Base-by-base conservation (phyloP, 306 rosid genomes). In the Sophora flavescens region DNA sequence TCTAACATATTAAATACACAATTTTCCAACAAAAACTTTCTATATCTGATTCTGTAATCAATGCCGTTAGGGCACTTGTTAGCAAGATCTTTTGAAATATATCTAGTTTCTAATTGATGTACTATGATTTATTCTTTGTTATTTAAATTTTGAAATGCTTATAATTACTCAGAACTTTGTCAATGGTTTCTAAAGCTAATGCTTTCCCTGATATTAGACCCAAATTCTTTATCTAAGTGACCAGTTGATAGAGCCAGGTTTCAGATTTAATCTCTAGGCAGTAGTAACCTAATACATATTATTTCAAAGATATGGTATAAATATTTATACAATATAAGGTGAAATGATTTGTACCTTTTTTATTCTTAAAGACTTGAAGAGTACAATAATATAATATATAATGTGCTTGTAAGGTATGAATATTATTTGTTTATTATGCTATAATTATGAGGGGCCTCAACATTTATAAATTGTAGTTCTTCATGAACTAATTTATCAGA, bases 171-270 rank as follows among this genome's bases (percentile, higher is more conserved):
- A 30, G 5, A 14, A 14, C 33, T 61, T 33, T n/a, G 44, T 61
- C 45, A 30, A 13, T 28, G n/a, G 44, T 47, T 47, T 68, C 73
- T 68, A 22, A 44, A 68, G 53, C 44, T 68, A 53, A 53, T 53
- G 45, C 16, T 30, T 48, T 16, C 60, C 47, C 59, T 47, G 28
- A 47, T 26, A 16, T 50, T 22, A 48, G 72, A 14, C 4, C 28
- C 59, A 47, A 12, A 14, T 68, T 28, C 39, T 67, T 11, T 47
- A 6, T 45, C 44, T 65, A 7, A 7, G 5, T 47, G 30, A 68
- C 33, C 47, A 30, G 5, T 32, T 50, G 45, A 48, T 32, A 32
- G 16, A 68, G 32, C n/a, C 16, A 28, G 42, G 32, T 69, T 22
- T 22, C 22, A 22, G 33, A 39, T 64, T 50, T 51, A 52, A 50